Base-by-base conservation (phyloP, 1,284 basidiomycete species). In the Phellinidium pouzarii region DNA sequence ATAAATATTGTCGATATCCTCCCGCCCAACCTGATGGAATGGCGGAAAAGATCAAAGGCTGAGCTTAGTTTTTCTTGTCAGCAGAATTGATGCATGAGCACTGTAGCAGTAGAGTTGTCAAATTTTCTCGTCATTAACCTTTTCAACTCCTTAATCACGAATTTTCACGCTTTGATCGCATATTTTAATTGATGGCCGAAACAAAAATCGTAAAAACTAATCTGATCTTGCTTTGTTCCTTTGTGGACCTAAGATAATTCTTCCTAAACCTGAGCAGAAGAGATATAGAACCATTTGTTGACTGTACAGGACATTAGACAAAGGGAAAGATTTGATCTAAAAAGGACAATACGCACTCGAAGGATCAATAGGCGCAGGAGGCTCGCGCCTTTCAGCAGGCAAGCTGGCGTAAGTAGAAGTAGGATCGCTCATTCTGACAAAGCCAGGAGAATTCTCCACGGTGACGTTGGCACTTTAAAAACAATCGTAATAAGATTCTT, bases 221-320 rank as follows among this genome's bases (percentile, higher is more conserved):
- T n/a, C n/a, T n/a, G n/a, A n/a, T n/a, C n/a, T n/a, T n/a, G n/a
- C n/a, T n/a, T n/a, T n/a, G n/a, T n/a, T n/a, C n/a, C n/a, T n/a
- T n/a, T n/a, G n/a, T n/a, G n/a, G n/a, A n/a, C n/a, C n/a, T n/a
- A n/a, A n/a, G n/a, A 27, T 29, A n/a, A 17, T 47, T 19, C 8
- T 27, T 12, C 29, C 45, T 72, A 91, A 59, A 91, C 84, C 60
- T 86, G 84, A 42, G 87, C 84, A 41, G 87, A 89, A 14, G 88
- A 87, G 62, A 91, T 91, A 70, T 90, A 87, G 80, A 91, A 91
- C 89, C 89, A 86, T 66, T 91, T 91, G 60, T 86, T 91, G 63
- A 93, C 90, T 83, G 65, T 62, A 69, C 64, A 72, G 69, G 63
- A 69, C 59, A 58, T 61, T 58, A 45, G 40, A 17, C 41, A 4